Evolutionary conservation across 352 stramenopile genomes (phyloP).

Genomic region (Phytophthora constricta): DNA sequence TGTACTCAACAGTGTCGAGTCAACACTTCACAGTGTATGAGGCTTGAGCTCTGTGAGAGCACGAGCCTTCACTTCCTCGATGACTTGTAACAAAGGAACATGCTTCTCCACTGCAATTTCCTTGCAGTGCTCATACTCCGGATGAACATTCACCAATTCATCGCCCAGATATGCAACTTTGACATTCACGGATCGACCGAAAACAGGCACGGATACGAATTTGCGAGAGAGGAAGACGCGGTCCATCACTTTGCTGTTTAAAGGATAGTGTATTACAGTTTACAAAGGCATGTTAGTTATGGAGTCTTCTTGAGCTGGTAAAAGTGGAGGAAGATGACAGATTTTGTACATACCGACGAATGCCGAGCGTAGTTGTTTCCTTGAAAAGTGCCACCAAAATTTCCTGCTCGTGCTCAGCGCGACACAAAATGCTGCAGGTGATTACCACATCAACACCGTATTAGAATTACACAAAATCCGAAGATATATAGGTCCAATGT

Average conservation of each 20-base stretch:
- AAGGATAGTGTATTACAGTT: slow-evolving; percentile 26
- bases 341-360: slow-evolving; percentile 67
- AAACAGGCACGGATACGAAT: slow-evolving; percentile 55
- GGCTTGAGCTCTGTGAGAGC: slow-evolving; percentile 28
- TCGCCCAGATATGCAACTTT: slow-evolving; percentile 66
- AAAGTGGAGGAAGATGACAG: background rate
- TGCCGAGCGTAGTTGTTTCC: slow-evolving; percentile 90
- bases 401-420: slow-evolving; percentile 51
- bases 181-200: slow-evolving; percentile 54
- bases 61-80: slow-evolving; percentile 58
- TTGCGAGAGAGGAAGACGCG: slow-evolving; percentile 59
- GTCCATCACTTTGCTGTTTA: slow-evolving; percentile 61
- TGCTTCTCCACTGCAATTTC: slow-evolving; percentile 47
- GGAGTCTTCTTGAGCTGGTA: background rate
- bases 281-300: slow-evolving; percentile 2
- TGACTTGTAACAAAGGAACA: slow-evolving; percentile 61
- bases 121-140: slow-evolving; percentile 89
- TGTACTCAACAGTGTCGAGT: background rate
- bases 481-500: too few relatives aligned
- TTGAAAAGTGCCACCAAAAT: slow-evolving; percentile 74
- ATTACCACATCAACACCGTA: too few relatives aligned
- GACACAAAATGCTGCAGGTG: slow-evolving; percentile 75
- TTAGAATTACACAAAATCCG: too few relatives aligned
- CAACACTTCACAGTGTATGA: background rate
- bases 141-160: slow-evolving; percentile 72